These are phyloP conservation scores for Tolypocladium amazonense DNA, from an alignment of 2,329 filamentous ascomycete genomes.

Conservation along the genomic window DNA sequence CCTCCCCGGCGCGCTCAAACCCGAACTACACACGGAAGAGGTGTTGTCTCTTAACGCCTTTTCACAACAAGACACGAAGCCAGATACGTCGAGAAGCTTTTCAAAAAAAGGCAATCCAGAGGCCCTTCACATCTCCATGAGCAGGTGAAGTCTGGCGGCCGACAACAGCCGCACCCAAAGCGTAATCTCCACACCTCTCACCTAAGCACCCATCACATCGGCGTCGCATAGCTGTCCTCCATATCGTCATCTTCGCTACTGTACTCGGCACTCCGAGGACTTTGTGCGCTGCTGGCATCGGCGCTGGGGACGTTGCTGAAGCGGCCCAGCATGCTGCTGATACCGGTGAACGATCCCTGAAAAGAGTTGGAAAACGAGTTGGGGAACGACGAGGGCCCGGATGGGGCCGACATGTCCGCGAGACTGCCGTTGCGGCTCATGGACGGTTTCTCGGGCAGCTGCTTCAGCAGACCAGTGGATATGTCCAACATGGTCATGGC, in stretches of 20 bases:
- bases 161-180: not conserved
- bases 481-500: constrained; percentile 72
- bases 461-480: constrained; percentile 56
- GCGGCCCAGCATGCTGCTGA: constrained; percentile 24
- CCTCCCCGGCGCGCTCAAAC: not conserved
- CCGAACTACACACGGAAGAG: not conserved
- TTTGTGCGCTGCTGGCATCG: constrained; percentile 40
- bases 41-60: not conserved
- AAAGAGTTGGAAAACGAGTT: constrained; percentile 20
- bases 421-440: constrained; percentile 45
- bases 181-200: not conserved
- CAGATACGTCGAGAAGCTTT: not conserved
- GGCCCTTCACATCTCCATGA: not conserved
- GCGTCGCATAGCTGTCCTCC: constrained; percentile 23
- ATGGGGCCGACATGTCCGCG: constrained; percentile 31
- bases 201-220: constrained; percentile 4
- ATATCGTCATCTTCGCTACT: constrained; percentile 44
- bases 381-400: constrained; percentile 10
- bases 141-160: not conserved
- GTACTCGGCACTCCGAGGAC: constrained; percentile 36
- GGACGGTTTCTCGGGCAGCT: constrained; percentile 60
- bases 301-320: constrained; percentile 34
- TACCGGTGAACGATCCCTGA: constrained; percentile 18
- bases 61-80: not conserved
- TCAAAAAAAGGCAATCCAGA: not conserved